Conservation (phyloP, 176 grass and related monocot species). For the Stipa capillata region DNA sequence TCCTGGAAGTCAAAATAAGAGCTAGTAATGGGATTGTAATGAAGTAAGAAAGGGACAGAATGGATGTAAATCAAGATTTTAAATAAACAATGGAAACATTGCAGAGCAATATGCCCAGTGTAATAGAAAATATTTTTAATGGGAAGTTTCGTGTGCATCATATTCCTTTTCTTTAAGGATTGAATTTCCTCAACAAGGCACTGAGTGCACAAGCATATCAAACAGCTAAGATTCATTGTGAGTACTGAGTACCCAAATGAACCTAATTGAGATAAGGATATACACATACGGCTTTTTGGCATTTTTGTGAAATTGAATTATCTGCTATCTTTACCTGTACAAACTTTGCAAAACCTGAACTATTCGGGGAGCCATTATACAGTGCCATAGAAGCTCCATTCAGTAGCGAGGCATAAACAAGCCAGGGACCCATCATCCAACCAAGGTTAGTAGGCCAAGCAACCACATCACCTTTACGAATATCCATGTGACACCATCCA, state of each 20-base stretch:
- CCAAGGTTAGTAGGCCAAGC: constrained; percentile 98
- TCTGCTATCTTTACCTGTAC: constrained; percentile 58
- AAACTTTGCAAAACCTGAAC: constrained; percentile 83
- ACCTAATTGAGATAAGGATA: neutral
- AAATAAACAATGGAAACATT: neutral
- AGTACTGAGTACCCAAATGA: neutral
- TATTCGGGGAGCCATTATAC: constrained; percentile 83
- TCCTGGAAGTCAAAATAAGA: constrained; percentile 50
- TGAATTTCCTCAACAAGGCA: too few species aligned
- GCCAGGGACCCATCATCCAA: constrained; percentile 99
- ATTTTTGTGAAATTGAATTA: neutral
- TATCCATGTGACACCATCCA: constrained; percentile 97
- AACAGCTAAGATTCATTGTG: neutral
- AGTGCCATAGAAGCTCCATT: constrained; percentile 97
- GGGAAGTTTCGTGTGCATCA: neutral
- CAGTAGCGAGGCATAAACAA: constrained; percentile 88
- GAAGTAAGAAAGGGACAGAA: neutral
- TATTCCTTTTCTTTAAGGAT: neutral
- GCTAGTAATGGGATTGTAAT: neutral
- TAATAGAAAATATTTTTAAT: constrained; percentile 12
- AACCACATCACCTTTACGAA: constrained; percentile 86
- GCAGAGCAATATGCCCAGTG: neutral
- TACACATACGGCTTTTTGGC: neutral
- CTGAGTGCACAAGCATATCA: too few species aligned
- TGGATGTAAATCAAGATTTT: neutral